Evolutionary conservation across 257 asterid species (phyloP).

Genomic region (Jaltomata sinuosa): DNA sequence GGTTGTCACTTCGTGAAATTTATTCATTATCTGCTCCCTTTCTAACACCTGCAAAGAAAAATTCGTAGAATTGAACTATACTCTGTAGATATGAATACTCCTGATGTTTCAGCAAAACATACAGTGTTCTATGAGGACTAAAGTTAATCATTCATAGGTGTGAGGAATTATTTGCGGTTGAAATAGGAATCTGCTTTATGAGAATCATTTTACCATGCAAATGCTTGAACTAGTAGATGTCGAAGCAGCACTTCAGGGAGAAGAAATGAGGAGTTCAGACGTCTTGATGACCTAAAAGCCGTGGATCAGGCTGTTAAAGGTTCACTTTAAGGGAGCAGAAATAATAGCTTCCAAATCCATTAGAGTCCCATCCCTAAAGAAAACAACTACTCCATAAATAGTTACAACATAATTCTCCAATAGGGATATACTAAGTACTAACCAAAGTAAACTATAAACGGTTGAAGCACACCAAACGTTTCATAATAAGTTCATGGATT

Average conservation of each 20-base stretch:
- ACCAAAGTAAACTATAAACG: not conserved
- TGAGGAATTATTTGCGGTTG: not conserved
- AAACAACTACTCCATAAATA: not conserved
- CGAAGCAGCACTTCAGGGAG: not conserved
- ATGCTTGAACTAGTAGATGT: not conserved
- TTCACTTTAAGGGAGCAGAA: not conserved
- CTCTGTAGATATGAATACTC: not conserved
- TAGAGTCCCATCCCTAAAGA: not conserved
- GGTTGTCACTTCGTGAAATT: slow-evolving; percentile 69
- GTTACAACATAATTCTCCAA: not conserved
- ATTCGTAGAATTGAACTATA: slow-evolving; percentile 1
- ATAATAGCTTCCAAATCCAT: not conserved
- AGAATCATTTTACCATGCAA: not conserved
- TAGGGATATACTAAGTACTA: not conserved
- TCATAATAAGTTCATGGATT: not conserved
- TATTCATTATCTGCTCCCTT: slow-evolving; percentile 63
- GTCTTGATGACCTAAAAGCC: not conserved
- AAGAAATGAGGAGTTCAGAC: not conserved
- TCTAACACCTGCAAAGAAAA: slow-evolving; percentile 67
- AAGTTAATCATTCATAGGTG: not conserved
- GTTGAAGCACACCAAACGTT: not conserved
- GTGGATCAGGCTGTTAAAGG: not conserved
- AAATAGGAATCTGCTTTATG: not conserved
- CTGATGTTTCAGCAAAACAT: not conserved
- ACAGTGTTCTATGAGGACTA: not conserved